phyloP scores from a whole-genome alignment of 2,329 filamentous ascomycete species.

The Talaromyces atroroseus region DNA sequence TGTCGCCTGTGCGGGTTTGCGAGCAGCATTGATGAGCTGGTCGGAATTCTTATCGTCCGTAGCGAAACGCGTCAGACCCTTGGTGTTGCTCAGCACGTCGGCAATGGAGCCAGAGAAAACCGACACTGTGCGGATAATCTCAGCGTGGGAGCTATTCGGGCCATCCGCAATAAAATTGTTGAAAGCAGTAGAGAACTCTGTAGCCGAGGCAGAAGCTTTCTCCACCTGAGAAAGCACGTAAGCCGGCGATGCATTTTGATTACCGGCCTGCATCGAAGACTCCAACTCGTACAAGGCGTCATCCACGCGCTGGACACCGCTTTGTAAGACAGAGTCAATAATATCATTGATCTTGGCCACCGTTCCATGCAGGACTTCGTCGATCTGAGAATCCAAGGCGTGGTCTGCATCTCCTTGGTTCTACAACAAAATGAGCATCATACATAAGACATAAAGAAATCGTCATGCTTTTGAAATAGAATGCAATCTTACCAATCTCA shows the following conservation, averaged over 20 bases:
- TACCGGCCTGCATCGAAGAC: constrained; percentile 96
- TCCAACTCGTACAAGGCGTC: constrained; percentile 96
- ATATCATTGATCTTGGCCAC: constrained; percentile 94
- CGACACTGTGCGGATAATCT: constrained; percentile 89
- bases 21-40: constrained; percentile 72
- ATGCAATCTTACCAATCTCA: constrained; percentile 52
- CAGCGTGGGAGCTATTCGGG: constrained; percentile 79
- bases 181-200: constrained; percentile 96
- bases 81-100: constrained; percentile 93
- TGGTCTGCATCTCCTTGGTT: constrained; percentile 70
- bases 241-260: constrained; percentile 91
- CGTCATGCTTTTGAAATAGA: constrained; percentile 1
- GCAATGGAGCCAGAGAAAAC: constrained; percentile 85
- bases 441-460: neutral
- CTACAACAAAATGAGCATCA: constrained; percentile 23
- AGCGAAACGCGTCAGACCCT: constrained; percentile 86
- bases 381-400: constrained; percentile 83
- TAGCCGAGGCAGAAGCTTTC: constrained; percentile 88
- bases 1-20: constrained; percentile 77
- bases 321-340: constrained; percentile 91
- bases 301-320: constrained; percentile 87
- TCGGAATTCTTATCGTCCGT: constrained; percentile 95
- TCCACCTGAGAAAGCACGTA: constrained; percentile 96
- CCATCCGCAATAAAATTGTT: constrained; percentile 98
- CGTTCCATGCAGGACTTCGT: constrained; percentile 78